Percentiles rank a stretch among this genome's conserved stretches.
phyloP scores from a whole-genome alignment of 768 basidiomycete genomes.

The Boletus patriciae region DNA sequence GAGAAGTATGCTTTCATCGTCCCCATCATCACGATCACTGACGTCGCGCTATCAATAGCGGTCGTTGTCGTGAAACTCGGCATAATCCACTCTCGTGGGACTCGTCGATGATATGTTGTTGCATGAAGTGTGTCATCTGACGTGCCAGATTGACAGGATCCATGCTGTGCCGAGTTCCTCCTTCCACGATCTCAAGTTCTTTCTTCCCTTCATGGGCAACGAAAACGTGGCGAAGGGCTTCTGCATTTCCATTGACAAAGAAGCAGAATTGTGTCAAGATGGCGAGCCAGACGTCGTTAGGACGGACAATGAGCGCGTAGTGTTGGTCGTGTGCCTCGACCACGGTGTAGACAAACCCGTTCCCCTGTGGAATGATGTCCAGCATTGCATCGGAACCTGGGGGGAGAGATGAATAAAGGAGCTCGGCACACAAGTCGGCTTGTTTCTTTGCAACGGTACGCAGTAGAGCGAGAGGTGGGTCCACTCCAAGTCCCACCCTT shows the following conservation, averaged over 20 bases:
- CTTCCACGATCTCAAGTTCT: conserved; percentile 17
- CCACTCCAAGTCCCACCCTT: neutral
- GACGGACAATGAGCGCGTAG: conserved; percentile 38
- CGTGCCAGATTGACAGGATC: conserved; percentile 30
- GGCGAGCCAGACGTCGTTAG: conserved; percentile 44
- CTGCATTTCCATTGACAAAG: conserved; percentile 36
- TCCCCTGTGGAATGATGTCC: conserved; percentile 19
- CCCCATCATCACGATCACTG: conserved; percentile 39
- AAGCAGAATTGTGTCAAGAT: conserved; percentile 34
- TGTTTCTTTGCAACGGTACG: neutral
- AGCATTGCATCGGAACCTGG: neutral
- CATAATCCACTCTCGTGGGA: conserved; percentile 6
- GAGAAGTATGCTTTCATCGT: conserved; percentile 40
- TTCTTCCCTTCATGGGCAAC: conserved; percentile 21
- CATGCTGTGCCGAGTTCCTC: conserved; percentile 10
- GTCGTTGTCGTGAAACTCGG: conserved; percentile 40
- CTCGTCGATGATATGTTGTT: conserved; percentile 11
- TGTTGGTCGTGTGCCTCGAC: conserved; percentile 30
- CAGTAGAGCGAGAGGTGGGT: neutral
- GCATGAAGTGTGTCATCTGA: conserved; percentile 6
- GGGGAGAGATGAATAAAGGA: neutral
- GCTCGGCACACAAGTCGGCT: neutral
- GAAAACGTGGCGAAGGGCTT: conserved; percentile 26
- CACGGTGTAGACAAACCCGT: conserved; percentile 32
- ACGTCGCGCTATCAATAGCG: conserved; percentile 31